phyloP scores from a whole-genome alignment of 1,284 basidiomycete species.

The Leccinum subrobustum region DNA sequence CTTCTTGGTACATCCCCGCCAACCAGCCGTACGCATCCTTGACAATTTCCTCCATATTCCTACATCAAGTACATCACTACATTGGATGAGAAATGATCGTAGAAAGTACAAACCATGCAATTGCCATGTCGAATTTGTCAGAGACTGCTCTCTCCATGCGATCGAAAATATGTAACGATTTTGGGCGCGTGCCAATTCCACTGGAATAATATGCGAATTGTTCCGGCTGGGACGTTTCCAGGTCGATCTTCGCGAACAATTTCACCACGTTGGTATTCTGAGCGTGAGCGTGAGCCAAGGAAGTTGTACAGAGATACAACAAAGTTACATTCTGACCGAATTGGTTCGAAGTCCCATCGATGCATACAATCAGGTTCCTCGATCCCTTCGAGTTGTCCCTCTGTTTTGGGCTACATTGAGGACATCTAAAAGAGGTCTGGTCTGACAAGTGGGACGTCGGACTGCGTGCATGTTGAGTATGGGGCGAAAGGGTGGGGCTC shows the following conservation, averaged over 20 bases:
- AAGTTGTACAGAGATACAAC: neutral
- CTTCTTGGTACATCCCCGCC: slow-evolving; percentile 35
- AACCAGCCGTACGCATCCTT: slow-evolving; percentile 43
- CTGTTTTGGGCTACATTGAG: slow-evolving; percentile 13
- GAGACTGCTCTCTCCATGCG: slow-evolving; percentile 8
- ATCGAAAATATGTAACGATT: slow-evolving; percentile 10
- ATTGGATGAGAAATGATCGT: no score
- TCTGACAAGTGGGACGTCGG: neutral
- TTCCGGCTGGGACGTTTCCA: slow-evolving; percentile 2
- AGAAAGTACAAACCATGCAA: slow-evolving; percentile 26
- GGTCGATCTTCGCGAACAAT: slow-evolving; percentile 22
- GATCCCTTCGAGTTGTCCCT: neutral
- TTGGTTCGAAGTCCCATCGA: slow-evolving; percentile 30
- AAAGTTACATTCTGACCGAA: slow-evolving; percentile 27
- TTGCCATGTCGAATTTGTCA: slow-evolving; percentile 21
- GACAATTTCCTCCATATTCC: slow-evolving; percentile 29
- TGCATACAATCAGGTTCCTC: slow-evolving; percentile 32
- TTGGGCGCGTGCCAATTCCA: slow-evolving; percentile 35
- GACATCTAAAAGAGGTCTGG: slow-evolving; percentile 7
- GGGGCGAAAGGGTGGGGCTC: neutral
- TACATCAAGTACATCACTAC: slow-evolving; percentile 10
- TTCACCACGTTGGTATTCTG: slow-evolving; percentile 33
- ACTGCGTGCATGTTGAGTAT: neutral
- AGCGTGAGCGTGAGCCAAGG: neutral
- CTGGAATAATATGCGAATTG: slow-evolving; percentile 35